Conservation (phyloP, 106 monocot genomes). For the Acorus calamus region DNA sequence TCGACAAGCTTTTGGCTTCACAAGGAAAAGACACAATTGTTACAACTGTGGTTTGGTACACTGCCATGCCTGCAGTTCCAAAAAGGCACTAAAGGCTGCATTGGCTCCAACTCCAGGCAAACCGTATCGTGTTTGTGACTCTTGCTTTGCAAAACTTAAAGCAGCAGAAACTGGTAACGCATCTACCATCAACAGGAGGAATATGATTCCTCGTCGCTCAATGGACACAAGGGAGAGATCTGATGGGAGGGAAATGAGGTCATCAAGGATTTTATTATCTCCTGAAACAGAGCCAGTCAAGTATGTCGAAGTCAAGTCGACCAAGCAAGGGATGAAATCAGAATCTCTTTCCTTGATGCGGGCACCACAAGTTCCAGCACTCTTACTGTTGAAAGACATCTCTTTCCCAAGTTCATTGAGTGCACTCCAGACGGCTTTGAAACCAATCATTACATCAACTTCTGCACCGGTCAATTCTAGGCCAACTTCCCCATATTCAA, state of each 20-base stretch:
- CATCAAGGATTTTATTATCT: constrained; percentile 38
- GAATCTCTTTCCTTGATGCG: constrained; percentile 13
- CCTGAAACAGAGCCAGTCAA: constrained; percentile 19
- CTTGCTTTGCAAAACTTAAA: constrained; percentile 8
- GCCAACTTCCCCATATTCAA: constrained; percentile 43
- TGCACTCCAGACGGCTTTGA: constrained; percentile 36
- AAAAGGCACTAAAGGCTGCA: constrained; percentile 53
- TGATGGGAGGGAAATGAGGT: constrained; percentile 30
- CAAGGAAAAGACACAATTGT: constrained; percentile 76
- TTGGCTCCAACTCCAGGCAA: constrained; percentile 70
- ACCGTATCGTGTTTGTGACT: constrained; percentile 81
- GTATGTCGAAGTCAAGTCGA: constrained; percentile 20
- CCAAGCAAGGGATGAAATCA: constrained; percentile 26
- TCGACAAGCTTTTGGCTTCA: constrained; percentile 75
- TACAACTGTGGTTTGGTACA: constrained; percentile 76
- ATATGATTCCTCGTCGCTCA: constrained; percentile 32
- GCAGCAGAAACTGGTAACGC: constrained; percentile 24
- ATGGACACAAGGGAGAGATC: constrained; percentile 40
- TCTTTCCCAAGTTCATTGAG: constrained; percentile 37
- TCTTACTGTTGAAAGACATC: constrained; percentile 42
- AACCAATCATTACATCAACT: constrained; percentile 35
- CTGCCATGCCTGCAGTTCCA: constrained; percentile 71
- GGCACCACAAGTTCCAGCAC: constrained; percentile 25
- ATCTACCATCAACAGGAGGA: constrained; percentile 20
- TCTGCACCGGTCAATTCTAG: constrained; percentile 21